These are phyloP conservation scores for Microstegium vimineum DNA, from an alignment of 176 grass and related monocot genomes.

Conservation along the genomic window DNA sequence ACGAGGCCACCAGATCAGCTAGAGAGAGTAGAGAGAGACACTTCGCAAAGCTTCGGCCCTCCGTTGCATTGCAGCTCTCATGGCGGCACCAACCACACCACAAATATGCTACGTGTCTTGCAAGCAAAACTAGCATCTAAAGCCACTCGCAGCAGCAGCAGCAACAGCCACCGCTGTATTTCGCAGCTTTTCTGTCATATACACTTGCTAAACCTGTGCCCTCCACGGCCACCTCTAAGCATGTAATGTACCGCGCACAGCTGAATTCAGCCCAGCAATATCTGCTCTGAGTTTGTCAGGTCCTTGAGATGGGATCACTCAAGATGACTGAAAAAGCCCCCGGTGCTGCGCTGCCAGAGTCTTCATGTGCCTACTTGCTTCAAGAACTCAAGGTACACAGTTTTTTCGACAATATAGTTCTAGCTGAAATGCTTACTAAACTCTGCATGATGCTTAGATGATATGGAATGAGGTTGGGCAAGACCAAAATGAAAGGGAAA, in stretches of 20 bases:
- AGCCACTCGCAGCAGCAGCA: conserved; percentile 46
- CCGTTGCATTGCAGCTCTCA: conserved; percentile 42
- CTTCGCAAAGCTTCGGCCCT: conserved; percentile 67
- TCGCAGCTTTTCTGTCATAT: conserved; percentile 33
- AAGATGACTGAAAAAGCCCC: conserved; percentile 44
- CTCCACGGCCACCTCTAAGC: conserved; percentile 33
- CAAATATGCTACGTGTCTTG: conserved; percentile 80
- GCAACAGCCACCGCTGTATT: conserved; percentile 42
- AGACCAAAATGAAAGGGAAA: conserved; percentile 66
- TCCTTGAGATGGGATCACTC: conserved; percentile 61
- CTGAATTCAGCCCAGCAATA: conserved; percentile 11
- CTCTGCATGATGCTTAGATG: conserved; percentile 45
- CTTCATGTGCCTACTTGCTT: conserved; percentile 83
- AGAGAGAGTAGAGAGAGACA: background rate
- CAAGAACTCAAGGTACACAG: conserved; percentile 80
- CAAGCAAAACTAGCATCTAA: conserved; percentile 91
- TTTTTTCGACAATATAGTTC: background rate
- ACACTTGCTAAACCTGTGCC: conserved; percentile 41
- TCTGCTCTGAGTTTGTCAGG: conserved; percentile 17
- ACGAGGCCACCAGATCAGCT: conserved; percentile 21
- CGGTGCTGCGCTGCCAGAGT: conserved; percentile 46
- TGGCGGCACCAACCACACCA: conserved; percentile 66
- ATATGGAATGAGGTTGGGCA: conserved; percentile 97
- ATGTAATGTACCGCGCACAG: conserved; percentile 29
- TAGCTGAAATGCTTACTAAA: background rate